Evolutionary conservation across 1,284 basidiomycete species (phyloP).

Genomic region (Papiliotrema nemorosa): DNA sequence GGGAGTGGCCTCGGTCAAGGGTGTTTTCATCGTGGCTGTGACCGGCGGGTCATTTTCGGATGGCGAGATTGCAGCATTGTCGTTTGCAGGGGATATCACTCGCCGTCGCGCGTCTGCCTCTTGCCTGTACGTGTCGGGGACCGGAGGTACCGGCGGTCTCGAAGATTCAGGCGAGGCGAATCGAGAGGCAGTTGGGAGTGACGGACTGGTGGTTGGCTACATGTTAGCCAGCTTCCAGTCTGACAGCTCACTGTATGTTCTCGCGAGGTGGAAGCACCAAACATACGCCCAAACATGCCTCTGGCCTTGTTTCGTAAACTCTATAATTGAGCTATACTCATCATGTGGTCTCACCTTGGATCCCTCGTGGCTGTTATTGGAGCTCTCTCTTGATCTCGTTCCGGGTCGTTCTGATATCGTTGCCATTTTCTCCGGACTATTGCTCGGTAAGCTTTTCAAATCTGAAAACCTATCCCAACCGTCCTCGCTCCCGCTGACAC

Average conservation of each 20-base stretch:
- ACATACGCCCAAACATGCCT: slow-evolving; percentile 48
- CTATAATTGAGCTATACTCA: slow-evolving; percentile 19
- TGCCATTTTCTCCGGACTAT: slow-evolving; percentile 20
- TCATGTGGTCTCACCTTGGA: slow-evolving; percentile 21
- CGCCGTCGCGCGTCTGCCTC: not conserved
- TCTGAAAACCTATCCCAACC: slow-evolving; percentile 12
- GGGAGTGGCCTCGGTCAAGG: not conserved
- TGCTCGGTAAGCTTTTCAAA: slow-evolving; percentile 7
- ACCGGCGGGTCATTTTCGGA: no score
- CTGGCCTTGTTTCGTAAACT: slow-evolving; percentile 39
- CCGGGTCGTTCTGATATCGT: slow-evolving; percentile 23
- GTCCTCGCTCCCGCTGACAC: slow-evolving; percentile 5
- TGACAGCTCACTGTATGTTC: slow-evolving; percentile 10
- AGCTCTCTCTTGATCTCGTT: not conserved
- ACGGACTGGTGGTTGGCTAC: not conserved
- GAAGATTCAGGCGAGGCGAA: slow-evolving; percentile 5
- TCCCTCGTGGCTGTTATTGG: not conserved
- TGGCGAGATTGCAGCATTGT: no score
- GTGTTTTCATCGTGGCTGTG: no score
- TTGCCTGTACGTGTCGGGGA: slow-evolving; percentile 6
- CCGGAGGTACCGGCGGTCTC: slow-evolving; percentile 11
- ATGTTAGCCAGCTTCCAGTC: slow-evolving; percentile 4
- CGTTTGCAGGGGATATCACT: not conserved
- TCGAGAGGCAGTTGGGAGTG: slow-evolving; percentile 6
- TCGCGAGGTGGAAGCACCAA: slow-evolving; percentile 26